Conservation (phyloP, 2,329 filamentous ascomycete genomes). For the Nothophaeocryptopus gaeumannii region DNA sequence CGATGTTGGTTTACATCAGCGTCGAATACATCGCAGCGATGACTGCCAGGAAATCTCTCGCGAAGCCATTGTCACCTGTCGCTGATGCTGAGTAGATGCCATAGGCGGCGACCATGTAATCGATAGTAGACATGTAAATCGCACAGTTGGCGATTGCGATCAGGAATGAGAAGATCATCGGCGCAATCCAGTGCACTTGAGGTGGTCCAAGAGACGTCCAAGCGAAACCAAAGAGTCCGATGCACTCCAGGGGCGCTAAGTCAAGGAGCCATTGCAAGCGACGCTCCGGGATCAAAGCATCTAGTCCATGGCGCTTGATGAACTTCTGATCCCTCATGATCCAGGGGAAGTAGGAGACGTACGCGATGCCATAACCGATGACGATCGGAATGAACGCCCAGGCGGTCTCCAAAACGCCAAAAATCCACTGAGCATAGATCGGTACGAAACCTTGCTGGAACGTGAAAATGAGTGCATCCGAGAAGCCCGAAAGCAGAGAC, state of each 20-base stretch:
- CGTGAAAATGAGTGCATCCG: constrained; percentile 74
- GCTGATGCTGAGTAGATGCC: constrained; percentile 71
- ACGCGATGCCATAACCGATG: constrained; percentile 64
- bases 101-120: constrained; percentile 71
- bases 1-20: constrained; percentile 44
- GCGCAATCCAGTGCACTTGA: constrained; percentile 64
- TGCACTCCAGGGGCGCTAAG: constrained; percentile 58
- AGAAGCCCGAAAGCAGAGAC: constrained; percentile 69
- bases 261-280: constrained; percentile 65
- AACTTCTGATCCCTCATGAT: constrained; percentile 32
- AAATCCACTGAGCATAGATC: constrained; percentile 63
- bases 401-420: constrained; percentile 56
- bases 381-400: constrained; percentile 59
- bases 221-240: constrained; percentile 69
- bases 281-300: constrained; percentile 55
- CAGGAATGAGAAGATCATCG: constrained; percentile 62
- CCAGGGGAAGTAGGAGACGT: constrained; percentile 45
- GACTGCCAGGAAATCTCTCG: constrained; percentile 70
- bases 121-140: constrained; percentile 35
- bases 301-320: constrained; percentile 34
- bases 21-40: constrained; percentile 66
- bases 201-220: constrained; percentile 63
- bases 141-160: constrained; percentile 66
- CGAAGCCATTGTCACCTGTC: constrained; percentile 72
- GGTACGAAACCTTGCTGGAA: constrained; percentile 69